Evolutionary conservation across 805 yeast species (phyloP).

Genomic region (Nakazawaea sp.): DNA sequence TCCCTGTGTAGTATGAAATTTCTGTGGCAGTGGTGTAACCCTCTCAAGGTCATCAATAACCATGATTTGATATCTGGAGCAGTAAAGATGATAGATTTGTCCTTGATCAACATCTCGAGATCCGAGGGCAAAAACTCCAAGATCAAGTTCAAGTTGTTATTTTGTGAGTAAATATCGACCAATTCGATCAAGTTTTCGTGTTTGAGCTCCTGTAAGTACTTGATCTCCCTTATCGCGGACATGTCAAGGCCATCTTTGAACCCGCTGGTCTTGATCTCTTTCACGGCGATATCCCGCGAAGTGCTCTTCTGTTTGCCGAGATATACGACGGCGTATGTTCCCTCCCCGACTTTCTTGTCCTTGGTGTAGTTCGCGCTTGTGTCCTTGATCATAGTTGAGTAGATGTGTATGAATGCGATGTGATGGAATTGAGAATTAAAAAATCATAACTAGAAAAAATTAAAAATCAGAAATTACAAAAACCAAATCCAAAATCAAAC

Average conservation of each 20-base stretch:
- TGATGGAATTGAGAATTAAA: too few relatives aligned
- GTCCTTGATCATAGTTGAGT: too few relatives aligned
- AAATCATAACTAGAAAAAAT: too few relatives aligned
- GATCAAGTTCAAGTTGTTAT: slow-evolving; percentile 70
- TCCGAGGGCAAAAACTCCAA: slow-evolving; percentile 91
- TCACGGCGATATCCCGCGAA: slow-evolving; percentile 71
- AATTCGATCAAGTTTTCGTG: slow-evolving; percentile 82
- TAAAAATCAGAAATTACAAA: neutral
- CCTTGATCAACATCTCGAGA: slow-evolving; percentile 82
- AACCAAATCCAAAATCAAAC: neutral
- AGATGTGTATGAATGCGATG: too few relatives aligned
- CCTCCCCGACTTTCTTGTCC: slow-evolving; percentile 94
- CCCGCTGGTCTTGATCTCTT: slow-evolving; percentile 90
- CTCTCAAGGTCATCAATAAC: slow-evolving; percentile 91
- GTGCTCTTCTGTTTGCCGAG: slow-evolving; percentile 62
- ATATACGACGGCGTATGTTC: slow-evolving; percentile 96
- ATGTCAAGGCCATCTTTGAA: slow-evolving; percentile 96
- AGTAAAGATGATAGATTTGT: slow-evolving; percentile 64
- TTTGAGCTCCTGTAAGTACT: slow-evolving; percentile 74
- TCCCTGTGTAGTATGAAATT: slow-evolving; percentile 88
- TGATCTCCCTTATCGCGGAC: slow-evolving; percentile 94
- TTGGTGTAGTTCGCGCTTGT: slow-evolving; percentile 22
- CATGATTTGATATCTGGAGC: slow-evolving; percentile 89
- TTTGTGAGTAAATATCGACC: slow-evolving; percentile 74
- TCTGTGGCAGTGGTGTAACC: slow-evolving; percentile 93